Evolutionary conservation across 257 asterid species (phyloP).

Genomic region (Gynochthodes officinalis): DNA sequence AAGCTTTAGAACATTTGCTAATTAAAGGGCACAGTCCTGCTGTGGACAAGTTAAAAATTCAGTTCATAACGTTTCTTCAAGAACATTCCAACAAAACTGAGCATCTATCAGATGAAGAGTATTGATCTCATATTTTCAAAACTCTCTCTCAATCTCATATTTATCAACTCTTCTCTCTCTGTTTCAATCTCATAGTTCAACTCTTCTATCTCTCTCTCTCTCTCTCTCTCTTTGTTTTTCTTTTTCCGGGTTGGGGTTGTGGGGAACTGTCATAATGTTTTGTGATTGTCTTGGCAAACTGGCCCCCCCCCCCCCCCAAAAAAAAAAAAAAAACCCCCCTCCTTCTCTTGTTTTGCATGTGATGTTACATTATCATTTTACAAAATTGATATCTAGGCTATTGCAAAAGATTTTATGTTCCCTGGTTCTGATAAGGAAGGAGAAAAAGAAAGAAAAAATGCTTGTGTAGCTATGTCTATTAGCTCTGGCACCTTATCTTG

Average conservation of each 20-base stretch:
- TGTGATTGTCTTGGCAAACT: too few species aligned
- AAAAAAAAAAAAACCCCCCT: too few species aligned
- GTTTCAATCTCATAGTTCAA: too few species aligned
- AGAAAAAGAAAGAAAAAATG: too few species aligned
- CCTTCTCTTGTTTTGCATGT: background rate
- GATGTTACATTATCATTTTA: background rate
- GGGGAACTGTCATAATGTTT: too few species aligned
- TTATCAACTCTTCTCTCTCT: too few species aligned
- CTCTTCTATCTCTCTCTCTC: too few species aligned
- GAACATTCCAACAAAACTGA: background rate
- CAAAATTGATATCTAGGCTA: background rate
- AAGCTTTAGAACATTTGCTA: background rate
- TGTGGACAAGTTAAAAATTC: too few species aligned
- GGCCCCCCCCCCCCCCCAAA: too few species aligned
- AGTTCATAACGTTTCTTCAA: background rate
- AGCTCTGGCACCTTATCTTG: background rate
- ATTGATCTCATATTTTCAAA: background rate
- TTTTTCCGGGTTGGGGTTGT: too few species aligned
- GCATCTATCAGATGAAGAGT: background rate
- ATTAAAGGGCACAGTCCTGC: background rate
- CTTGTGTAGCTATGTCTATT: background rate
- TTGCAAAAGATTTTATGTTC: background rate
- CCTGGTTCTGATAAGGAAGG: background rate
- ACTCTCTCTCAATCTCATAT: too few species aligned
- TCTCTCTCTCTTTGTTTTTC: too few species aligned